Base-by-base conservation (phyloP, 768 basidiomycete species). In the Pluteus cervinus region DNA sequence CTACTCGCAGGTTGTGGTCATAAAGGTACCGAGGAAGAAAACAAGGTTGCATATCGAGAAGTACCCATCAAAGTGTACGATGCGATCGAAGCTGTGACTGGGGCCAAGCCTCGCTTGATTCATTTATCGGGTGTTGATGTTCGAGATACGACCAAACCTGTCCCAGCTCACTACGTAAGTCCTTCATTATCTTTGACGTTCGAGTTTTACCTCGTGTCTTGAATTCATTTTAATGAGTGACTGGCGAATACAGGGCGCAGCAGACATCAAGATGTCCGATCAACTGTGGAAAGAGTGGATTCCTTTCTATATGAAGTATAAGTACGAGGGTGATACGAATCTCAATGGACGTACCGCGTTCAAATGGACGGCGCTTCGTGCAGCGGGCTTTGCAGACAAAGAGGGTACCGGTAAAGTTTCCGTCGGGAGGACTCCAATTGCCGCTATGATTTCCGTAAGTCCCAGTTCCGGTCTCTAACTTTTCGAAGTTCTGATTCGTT, bases 311-410 rank as follows among this genome's bases (percentile, higher is more conserved):
- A 62, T 70, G 58, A 57, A 68, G 21, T 71, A 64, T 62, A 71
- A 73, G 43, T 70, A 71, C 51, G 65, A 70, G 46, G 68, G 68
- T 11, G 71, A 71, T 51, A 73, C 69, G 52, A 64, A 69, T 40
- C 61, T 71, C 7, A 54, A 47, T 9, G 51, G 61, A 38, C 72
- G 81, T 16, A 68, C 67, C 14, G 54, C 68, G 1, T 79, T 85
- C 61, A 68, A 75, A 36, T 84, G 74, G 75, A 76, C 75, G 3
- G 79, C 84, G 24, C 55, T 85, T 22, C 74, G 81, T 7, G 81
- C 82, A n/a, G 76, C 75, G n/a, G 58, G 58, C 5, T 47, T 85
- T n/a, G 65, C 55, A 0, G 63, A 79, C 34, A 60, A 65, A 2
- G 61, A 71, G 0, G 75, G 76, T 0, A 68, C 64, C 3, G 76